A percentile compares a stretch with the other conserved stretches of the same genome.
phyloP scores from a whole-genome alignment of 495 filamentous ascomycete species.

The Lasiosphaeriaceae sp. region DNA sequence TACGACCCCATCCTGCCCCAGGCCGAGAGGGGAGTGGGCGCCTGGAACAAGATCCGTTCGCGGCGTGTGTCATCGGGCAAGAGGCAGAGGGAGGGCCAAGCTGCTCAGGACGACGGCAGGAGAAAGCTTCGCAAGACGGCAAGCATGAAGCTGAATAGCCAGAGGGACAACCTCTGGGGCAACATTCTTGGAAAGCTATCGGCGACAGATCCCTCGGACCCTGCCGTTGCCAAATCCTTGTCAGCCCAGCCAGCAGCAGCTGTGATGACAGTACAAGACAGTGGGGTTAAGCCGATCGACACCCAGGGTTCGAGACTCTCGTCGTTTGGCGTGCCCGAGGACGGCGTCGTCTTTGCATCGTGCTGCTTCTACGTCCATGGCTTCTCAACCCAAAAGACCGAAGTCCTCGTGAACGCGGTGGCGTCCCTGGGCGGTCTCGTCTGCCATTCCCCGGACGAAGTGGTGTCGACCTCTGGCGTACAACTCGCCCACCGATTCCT shows the following conservation, averaged over 20 bases:
- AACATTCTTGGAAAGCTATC: slow-evolving; percentile 62
- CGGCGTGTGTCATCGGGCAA: slow-evolving; percentile 36
- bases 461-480: slow-evolving; percentile 22
- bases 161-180: slow-evolving; percentile 81
- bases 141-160: slow-evolving; percentile 71
- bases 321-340: slow-evolving; percentile 25
- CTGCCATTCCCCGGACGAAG: slow-evolving; percentile 41
- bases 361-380: slow-evolving; percentile 63
- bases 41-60: slow-evolving; percentile 62
- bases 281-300: slow-evolving; percentile 14
- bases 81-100: slow-evolving; percentile 27
- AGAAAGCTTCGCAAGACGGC: slow-evolving; percentile 76
- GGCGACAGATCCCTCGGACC: slow-evolving; percentile 8
- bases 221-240: neutral
- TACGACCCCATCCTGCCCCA: slow-evolving; percentile 70
- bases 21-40: slow-evolving; percentile 70
- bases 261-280: slow-evolving; percentile 6
- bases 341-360: slow-evolving; percentile 43
- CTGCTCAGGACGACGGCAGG: slow-evolving; percentile 40
- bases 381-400: slow-evolving; percentile 44
- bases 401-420: slow-evolving; percentile 42
- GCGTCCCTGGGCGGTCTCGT: slow-evolving; percentile 44
- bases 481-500: slow-evolving; percentile 38
- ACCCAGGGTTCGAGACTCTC: slow-evolving; percentile 24
- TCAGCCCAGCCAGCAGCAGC: slow-evolving; percentile 8